Conservation (phyloP, 2,329 filamentous ascomycete species). For the Arthrobotrys sphaeroides region DNA sequence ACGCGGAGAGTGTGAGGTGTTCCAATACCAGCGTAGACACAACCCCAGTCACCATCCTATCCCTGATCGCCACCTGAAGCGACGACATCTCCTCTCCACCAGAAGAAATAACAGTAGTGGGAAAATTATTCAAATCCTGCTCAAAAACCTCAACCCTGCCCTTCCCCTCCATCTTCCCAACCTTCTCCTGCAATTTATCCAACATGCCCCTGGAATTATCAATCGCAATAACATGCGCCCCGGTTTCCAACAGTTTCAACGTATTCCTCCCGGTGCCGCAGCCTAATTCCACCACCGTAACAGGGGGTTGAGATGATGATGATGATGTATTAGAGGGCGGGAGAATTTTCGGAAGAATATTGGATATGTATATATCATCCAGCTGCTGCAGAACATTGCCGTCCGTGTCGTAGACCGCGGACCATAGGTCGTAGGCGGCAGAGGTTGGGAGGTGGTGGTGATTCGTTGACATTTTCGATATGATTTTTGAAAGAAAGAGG, state of each 20-base stretch:
- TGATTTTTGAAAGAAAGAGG: background rate
- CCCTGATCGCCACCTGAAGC: background rate
- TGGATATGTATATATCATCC: constrained; percentile 68
- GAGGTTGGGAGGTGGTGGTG: constrained; percentile 29
- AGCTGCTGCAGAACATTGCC: constrained; percentile 73
- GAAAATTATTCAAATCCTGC: constrained; percentile 13
- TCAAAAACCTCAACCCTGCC: background rate
- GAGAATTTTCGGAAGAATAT: constrained; percentile 68
- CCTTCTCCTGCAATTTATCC: constrained; percentile 63
- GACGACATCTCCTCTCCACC: constrained; percentile 22
- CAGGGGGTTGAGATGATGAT: constrained; percentile 57
- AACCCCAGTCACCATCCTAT: constrained; percentile 61
- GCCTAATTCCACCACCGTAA: constrained; percentile 70
- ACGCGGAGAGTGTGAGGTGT: constrained; percentile 67
- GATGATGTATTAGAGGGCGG: too few relatives aligned
- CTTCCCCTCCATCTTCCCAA: background rate
- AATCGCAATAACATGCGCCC: constrained; percentile 65
- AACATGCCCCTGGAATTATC: constrained; percentile 71
- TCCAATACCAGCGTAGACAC: constrained; percentile 73
- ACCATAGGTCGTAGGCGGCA: constrained; percentile 45
- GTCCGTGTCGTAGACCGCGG: constrained; percentile 71
- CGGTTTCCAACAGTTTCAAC: constrained; percentile 62
- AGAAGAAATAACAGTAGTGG: too few relatives aligned
- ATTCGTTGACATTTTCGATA: background rate
- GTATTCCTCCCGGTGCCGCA: constrained; percentile 75